Evolutionary conservation across 257 asterid genomes (phyloP).

Genomic region (Solanum arcanum): DNA sequence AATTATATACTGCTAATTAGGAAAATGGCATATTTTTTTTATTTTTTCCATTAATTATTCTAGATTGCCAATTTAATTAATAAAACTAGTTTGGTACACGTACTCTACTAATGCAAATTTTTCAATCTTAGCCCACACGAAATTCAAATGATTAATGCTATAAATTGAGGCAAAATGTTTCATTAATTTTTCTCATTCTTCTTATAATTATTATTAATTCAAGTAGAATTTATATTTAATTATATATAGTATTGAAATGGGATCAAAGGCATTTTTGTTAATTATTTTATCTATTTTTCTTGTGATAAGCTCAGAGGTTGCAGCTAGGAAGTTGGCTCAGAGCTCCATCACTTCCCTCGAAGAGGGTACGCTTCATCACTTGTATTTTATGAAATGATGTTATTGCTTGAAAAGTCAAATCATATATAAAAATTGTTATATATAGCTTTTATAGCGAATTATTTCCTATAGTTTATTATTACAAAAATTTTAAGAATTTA

Average conservation of each 20-base stretch:
- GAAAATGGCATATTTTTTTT: neutral
- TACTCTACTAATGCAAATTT: neutral
- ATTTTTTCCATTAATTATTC: neutral
- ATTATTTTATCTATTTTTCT: neutral
- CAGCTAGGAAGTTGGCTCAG: slow-evolving; percentile 6
- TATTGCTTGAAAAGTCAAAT: neutral
- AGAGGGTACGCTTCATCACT: neutral
- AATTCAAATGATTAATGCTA: neutral
- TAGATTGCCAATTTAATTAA: neutral
- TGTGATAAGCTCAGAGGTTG: neutral
- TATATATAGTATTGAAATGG: neutral
- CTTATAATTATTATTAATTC: neutral
- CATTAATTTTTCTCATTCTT: neutral
- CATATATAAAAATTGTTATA: neutral
- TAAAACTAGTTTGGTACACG: neutral
- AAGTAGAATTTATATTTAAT: neutral
- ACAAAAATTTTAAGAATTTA: neutral
- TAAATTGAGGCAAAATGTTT: neutral
- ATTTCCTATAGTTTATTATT: neutral
- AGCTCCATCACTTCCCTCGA: neutral
- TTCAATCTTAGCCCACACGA: neutral
- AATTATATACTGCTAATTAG: neutral
- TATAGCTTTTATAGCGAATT: neutral
- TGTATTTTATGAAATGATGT: neutral
- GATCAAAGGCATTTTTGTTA: neutral